phyloP scores from a whole-genome alignment of 106 monocot genomes.

The Dioscorea dumetorum region DNA sequence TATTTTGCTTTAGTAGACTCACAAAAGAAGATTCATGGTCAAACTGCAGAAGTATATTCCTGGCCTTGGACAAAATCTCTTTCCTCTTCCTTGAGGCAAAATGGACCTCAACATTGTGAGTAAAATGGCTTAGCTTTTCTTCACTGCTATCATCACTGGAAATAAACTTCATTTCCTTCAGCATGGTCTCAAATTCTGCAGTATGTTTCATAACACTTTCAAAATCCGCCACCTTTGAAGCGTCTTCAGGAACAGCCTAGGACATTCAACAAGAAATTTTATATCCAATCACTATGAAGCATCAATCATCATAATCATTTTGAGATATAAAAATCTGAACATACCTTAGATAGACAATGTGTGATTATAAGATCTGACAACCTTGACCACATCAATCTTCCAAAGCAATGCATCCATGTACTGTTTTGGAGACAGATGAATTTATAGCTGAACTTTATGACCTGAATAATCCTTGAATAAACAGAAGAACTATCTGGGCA shows the following conservation, averaged over 20 bases:
- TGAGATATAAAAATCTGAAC: not conserved
- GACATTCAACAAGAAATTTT: conserved; percentile 3
- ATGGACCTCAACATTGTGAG: conserved; percentile 79
- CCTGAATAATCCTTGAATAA: conserved; percentile 56
- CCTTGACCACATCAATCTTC: conserved; percentile 76
- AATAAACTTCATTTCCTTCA: conserved; percentile 73
- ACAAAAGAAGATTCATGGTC: conserved; percentile 45
- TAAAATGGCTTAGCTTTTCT: conserved; percentile 65
- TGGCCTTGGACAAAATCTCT: conserved; percentile 80
- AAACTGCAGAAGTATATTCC: conserved; percentile 55
- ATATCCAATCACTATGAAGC: too few relatives aligned
- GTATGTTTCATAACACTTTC: conserved; percentile 60
- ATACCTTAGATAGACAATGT: conserved; percentile 82
- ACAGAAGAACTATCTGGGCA: conserved; percentile 29
- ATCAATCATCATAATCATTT: too few relatives aligned
- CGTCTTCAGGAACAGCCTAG: conserved; percentile 86
- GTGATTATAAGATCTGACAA: conserved; percentile 78
- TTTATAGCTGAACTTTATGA: conserved; percentile 68
- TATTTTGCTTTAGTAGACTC: conserved; percentile 13
- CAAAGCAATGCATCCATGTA: conserved; percentile 68
- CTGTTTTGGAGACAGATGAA: conserved; percentile 56
- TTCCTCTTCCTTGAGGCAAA: conserved; percentile 78
- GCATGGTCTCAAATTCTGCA: conserved; percentile 63
- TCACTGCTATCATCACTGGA: conserved; percentile 47
- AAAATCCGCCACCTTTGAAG: conserved; percentile 70